A percentile compares a stretch with the other conserved stretches of the same genome.
Evolutionary conservation across 768 basidiomycete genomes (phyloP).

Genomic region (Plicaturopsis crispa): DNA sequence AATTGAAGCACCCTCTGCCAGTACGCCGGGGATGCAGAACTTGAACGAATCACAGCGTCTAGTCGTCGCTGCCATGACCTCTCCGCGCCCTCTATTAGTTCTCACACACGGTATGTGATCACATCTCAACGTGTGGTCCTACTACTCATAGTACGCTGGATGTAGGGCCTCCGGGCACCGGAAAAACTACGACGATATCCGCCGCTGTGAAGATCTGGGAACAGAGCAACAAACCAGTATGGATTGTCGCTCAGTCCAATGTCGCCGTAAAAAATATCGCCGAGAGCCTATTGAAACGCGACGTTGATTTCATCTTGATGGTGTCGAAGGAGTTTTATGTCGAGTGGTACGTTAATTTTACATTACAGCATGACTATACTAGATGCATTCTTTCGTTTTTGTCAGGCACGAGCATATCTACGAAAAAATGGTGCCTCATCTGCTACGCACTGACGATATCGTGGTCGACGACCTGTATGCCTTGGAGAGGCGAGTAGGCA

Average conservation of each 20-base stretch:
- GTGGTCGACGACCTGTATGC: conserved; percentile 15
- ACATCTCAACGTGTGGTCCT: not conserved
- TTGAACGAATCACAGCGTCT: conserved; percentile 31
- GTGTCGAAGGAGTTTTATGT: conserved; percentile 41
- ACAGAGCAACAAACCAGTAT: conserved; percentile 15
- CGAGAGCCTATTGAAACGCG: conserved; percentile 27
- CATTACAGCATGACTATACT: too few relatives aligned
- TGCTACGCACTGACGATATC: conserved; percentile 37
- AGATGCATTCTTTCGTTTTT: too few relatives aligned
- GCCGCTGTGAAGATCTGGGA: conserved; percentile 32
- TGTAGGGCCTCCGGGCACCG: conserved; percentile 43
- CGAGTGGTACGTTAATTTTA: conserved; percentile 29
- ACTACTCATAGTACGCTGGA: not conserved
- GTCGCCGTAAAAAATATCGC: conserved; percentile 46
- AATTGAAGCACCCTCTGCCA: too few relatives aligned
- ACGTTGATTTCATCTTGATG: conserved; percentile 32
- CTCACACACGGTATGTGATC: conserved; percentile 29
- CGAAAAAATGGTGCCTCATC: conserved; percentile 17
- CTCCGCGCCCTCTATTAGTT: conserved; percentile 18
- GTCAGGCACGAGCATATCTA: conserved; percentile 48
- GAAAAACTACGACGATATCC: conserved; percentile 45
- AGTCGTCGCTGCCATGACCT: conserved; percentile 29
- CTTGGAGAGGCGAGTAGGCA: conserved; percentile 19
- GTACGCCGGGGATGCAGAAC: too few relatives aligned
- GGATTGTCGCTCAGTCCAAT: conserved; percentile 43